Conservation (phyloP, 208 protist species). For the Crithidia bombi region DNA sequence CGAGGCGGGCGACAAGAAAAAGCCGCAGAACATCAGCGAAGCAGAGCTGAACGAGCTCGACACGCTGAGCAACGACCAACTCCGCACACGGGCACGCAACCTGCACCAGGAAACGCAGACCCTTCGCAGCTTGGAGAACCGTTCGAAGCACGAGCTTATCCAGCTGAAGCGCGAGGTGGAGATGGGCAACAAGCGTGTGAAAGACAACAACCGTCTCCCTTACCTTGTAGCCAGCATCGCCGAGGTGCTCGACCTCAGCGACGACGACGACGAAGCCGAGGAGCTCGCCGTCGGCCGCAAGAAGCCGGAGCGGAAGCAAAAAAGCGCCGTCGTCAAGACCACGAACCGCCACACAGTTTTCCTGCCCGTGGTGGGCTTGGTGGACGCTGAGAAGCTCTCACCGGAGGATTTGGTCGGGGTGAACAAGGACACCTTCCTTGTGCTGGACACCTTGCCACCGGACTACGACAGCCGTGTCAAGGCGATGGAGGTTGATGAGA, state of each 20-base stretch:
- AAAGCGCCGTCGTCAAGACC: conserved; percentile 99
- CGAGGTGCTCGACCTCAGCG: conserved; percentile 84
- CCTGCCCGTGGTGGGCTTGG: conserved; percentile 99
- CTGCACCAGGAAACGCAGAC: conserved; percentile 78
- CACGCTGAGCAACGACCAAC: conserved; percentile 74
- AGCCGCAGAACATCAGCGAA: conserved; percentile 44
- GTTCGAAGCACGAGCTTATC: conserved; percentile 57
- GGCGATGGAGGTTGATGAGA: conserved; percentile 99
- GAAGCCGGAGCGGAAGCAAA: conserved; percentile 83
- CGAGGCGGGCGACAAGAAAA: conserved; percentile 30
- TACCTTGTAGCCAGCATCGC: conserved; percentile 89
- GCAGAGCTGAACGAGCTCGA: conserved; percentile 78
- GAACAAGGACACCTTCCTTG: conserved; percentile 99
- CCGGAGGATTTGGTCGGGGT: conserved; percentile 99
- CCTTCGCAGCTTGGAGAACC: conserved; percentile 63
- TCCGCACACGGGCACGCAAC: conserved; percentile 50
- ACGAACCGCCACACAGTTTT: conserved; percentile 99
- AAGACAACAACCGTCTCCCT: conserved; percentile 86
- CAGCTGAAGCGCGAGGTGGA: conserved; percentile 68
- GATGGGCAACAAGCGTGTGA: conserved; percentile 68
- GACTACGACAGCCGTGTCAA: conserved; percentile 99
- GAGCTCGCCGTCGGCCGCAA: conserved; percentile 71
- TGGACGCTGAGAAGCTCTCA: conserved; percentile 95
- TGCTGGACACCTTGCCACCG: conserved; percentile 99
- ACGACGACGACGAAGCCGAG: conserved; percentile 78